phyloP scores from a whole-genome alignment of 2,329 filamentous ascomycete species.

The Ramichloridium luteum region DNA sequence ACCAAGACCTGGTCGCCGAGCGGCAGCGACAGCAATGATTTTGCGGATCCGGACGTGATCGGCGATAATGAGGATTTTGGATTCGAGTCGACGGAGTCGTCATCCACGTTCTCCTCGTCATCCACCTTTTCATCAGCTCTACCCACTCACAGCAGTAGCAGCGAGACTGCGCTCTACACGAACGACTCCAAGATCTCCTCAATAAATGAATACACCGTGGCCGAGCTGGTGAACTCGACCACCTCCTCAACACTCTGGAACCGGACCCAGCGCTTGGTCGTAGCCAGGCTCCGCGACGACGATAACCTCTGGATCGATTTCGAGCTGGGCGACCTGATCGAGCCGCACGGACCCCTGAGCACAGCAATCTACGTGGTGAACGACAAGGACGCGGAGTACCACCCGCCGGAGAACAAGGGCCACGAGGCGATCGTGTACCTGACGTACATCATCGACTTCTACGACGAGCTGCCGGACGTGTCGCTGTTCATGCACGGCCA shows the following conservation, averaged over 20 bases:
- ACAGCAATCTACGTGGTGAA: conserved; percentile 13
- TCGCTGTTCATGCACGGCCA: conserved; percentile 52
- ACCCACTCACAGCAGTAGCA: neutral
- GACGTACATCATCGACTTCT: conserved; percentile 49
- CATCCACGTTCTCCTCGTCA: too few relatives aligned
- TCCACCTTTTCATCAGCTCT: too few relatives aligned
- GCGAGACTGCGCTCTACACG: neutral
- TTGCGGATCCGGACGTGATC: too few relatives aligned
- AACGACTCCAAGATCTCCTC: too few relatives aligned
- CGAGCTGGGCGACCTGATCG: conserved; percentile 11
- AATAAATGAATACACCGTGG: neutral
- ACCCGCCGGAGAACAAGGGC: conserved; percentile 46
- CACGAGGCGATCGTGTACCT: conserved; percentile 52
- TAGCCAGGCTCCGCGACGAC: conserved; percentile 8
- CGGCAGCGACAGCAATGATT: too few relatives aligned
- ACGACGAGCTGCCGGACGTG: conserved; percentile 46
- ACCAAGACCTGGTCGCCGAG: too few relatives aligned
- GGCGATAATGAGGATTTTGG: too few relatives aligned
- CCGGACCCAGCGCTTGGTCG: conserved; percentile 5
- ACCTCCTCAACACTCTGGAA: neutral
- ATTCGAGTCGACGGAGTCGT: too few relatives aligned
- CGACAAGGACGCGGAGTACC: conserved; percentile 29
- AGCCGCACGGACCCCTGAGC: conserved; percentile 5
- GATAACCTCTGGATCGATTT: conserved; percentile 11
- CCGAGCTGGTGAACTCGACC: neutral